These are phyloP conservation scores for Hypoxylon sp. DNA, from an alignment of 2,329 filamentous ascomycete species.

Conservation along the genomic window DNA sequence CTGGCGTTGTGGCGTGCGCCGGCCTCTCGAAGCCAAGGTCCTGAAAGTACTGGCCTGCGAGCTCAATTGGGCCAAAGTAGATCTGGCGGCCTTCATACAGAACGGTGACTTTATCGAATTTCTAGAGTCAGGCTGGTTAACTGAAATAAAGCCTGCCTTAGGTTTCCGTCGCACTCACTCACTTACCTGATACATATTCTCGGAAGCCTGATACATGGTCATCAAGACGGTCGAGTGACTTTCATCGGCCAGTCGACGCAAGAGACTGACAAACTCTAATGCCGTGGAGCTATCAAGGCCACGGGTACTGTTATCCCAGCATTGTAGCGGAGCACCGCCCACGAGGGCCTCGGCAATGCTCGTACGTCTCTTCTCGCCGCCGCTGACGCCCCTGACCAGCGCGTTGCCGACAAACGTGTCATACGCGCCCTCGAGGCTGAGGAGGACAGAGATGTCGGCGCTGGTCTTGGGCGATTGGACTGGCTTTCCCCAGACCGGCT, in stretches of 20 bases:
- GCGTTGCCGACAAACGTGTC: slow-evolving; percentile 80
- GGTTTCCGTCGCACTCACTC: slow-evolving; percentile 24
- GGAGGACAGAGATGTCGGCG: slow-evolving; percentile 46
- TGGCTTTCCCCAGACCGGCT: not conserved
- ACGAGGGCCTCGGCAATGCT: slow-evolving; percentile 71
- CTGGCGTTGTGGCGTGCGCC: slow-evolving; percentile 75
- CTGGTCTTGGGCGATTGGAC: not conserved
- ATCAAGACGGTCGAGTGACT: slow-evolving; percentile 32
- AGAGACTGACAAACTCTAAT: too few species aligned
- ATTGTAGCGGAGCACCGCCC: slow-evolving; percentile 60
- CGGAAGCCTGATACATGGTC: slow-evolving; percentile 78
- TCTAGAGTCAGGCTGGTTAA: slow-evolving; percentile 26
- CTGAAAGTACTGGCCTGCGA: slow-evolving; percentile 73
- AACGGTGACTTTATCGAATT: slow-evolving; percentile 70
- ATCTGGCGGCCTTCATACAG: slow-evolving; percentile 72
- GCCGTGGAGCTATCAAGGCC: slow-evolving; percentile 80
- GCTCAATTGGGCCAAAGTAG: slow-evolving; percentile 69
- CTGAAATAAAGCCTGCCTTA: too few species aligned
- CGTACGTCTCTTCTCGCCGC: slow-evolving; percentile 76
- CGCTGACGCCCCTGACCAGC: slow-evolving; percentile 77
- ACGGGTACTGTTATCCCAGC: slow-evolving; percentile 64
- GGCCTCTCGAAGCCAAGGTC: slow-evolving; percentile 75
- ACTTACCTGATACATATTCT: slow-evolving; percentile 69
- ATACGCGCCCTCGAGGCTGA: slow-evolving; percentile 59
- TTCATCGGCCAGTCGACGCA: too few species aligned